These are phyloP conservation scores for Lanmaoa pseudosensibilis DNA, from an alignment of 768 basidiomycete genomes.

Conservation along the genomic window DNA sequence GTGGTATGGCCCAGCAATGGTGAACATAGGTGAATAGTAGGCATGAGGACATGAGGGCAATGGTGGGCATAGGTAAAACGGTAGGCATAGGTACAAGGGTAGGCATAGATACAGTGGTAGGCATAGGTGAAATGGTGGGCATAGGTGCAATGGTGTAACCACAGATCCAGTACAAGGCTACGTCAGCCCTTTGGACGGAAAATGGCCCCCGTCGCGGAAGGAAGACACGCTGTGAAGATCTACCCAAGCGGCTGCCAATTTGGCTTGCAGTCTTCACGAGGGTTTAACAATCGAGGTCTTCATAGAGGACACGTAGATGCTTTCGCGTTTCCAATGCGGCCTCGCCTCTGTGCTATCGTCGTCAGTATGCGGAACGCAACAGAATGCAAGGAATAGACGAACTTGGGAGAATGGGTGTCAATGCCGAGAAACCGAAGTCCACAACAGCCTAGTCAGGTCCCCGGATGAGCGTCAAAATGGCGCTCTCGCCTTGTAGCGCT, in stretches of 20 bases:
- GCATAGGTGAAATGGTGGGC: no score
- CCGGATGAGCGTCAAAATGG: background rate
- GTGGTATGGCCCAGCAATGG: no score
- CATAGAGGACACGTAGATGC: constrained; percentile 4
- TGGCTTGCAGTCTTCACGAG: constrained; percentile 19
- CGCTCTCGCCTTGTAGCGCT: background rate
- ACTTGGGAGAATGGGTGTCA: constrained; percentile 5
- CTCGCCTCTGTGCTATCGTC: constrained; percentile 2
- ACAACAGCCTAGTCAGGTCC: background rate
- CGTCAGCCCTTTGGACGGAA: background rate
- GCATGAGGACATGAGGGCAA: no score
- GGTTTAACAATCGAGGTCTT: constrained; percentile 9
- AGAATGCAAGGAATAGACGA: background rate
- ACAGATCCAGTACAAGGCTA: background rate
- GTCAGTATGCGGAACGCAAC: background rate
- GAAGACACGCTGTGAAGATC: background rate
- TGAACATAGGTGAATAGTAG: no score
- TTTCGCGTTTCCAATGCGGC: background rate
- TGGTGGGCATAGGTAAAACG: no score
- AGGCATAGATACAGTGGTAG: no score
- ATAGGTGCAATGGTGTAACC: no score
- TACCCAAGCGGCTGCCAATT: background rate
- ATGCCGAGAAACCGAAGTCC: constrained; percentile 3
- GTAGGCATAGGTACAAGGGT: no score
- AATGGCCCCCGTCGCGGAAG: background rate